phyloP scores from a whole-genome alignment of 2,329 filamentous ascomycete genomes.

The Pseudocercospora musae region DNA sequence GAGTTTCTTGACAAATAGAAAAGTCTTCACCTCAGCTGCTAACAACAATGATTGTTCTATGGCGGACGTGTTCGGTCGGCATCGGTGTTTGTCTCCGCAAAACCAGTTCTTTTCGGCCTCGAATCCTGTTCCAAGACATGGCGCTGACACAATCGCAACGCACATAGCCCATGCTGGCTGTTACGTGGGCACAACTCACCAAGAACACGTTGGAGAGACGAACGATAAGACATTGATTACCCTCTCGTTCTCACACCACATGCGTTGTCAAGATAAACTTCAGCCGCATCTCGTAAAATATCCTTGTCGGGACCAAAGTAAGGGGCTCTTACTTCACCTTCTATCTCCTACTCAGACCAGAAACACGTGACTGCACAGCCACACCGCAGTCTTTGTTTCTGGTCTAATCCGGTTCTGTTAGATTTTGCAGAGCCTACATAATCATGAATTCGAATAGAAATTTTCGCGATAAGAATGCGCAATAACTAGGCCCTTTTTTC shows the following conservation, averaged over 20 bases:
- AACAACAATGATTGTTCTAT: neutral
- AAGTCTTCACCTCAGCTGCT: no score
- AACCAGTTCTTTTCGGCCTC: neutral
- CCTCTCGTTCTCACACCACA: neutral
- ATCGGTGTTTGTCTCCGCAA: neutral
- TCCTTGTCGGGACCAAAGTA: neutral
- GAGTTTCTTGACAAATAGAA: no score
- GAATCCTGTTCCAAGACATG: neutral
- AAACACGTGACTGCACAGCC: no score
- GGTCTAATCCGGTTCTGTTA: no score
- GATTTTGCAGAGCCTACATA: no score
- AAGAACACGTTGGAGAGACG: neutral
- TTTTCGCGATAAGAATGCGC: no score
- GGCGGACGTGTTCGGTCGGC: neutral
- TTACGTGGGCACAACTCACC: neutral
- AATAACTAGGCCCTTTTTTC: no score
- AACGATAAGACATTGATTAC: neutral
- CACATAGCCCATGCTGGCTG: neutral
- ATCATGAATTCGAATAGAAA: no score
- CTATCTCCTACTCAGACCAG: no score
- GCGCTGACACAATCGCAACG: neutral
- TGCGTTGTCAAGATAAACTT: constrained; percentile 4
- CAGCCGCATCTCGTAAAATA: constrained; percentile 1
- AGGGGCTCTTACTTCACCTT: neutral
- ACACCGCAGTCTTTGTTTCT: no score